These are phyloP conservation scores for Ophiosphaerella korrae DNA, from an alignment of 2,329 filamentous ascomycete species.

Conservation along the genomic window DNA sequence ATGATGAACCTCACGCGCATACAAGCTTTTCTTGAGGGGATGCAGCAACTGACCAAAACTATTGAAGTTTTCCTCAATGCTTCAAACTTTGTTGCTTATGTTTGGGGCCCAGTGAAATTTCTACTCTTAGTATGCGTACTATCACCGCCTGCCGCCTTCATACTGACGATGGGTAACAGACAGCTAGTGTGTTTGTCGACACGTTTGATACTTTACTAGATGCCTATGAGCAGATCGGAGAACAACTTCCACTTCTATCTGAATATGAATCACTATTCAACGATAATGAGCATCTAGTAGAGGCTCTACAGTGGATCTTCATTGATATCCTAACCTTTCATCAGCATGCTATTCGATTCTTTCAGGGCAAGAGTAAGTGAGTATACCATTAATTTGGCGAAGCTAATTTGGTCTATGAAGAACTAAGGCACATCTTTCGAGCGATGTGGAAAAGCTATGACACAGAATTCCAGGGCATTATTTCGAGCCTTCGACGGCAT, in stretches of 20 bases:
- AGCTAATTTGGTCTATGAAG: constrained; percentile 5
- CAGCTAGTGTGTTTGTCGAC: constrained; percentile 39
- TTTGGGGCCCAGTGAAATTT: constrained; percentile 48
- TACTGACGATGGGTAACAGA: constrained; percentile 14
- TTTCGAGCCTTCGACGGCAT: constrained; percentile 32
- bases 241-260: constrained; percentile 44
- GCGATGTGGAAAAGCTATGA: constrained; percentile 36
- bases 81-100: constrained; percentile 38
- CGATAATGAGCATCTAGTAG: constrained; percentile 34
- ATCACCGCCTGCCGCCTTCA: neutral
- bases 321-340: constrained; percentile 50
- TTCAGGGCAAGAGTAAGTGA: constrained; percentile 23
- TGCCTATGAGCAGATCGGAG: constrained; percentile 48
- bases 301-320: constrained; percentile 44
- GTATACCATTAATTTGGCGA: constrained; percentile 5
- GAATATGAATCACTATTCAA: constrained; percentile 41
- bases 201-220: constrained; percentile 46
- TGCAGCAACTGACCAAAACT: constrained; percentile 46
- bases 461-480: constrained; percentile 34
- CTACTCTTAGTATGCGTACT: constrained; percentile 32
- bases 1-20: constrained; percentile 12
- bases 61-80: constrained; percentile 46
- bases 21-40: constrained; percentile 33
- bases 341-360: constrained; percentile 35
- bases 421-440: constrained; percentile 26